Percentiles rank a stretch among this genome's conserved stretches.
These are phyloP conservation scores for Canna indica DNA, from an alignment of 176 grass and related monocot genomes.

Conservation along the genomic window DNA sequence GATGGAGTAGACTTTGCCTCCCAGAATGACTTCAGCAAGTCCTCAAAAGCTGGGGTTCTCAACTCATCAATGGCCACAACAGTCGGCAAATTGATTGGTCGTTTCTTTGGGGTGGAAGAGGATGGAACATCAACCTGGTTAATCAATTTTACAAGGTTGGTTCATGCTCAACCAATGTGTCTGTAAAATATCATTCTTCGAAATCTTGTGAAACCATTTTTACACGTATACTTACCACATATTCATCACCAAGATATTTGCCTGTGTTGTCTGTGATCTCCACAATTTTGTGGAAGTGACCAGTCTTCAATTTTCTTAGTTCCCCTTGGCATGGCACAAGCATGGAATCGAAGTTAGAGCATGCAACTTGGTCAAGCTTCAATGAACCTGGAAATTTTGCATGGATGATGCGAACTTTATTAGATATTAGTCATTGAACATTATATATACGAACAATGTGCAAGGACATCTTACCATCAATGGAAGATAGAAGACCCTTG, in stretches of 20 bases:
- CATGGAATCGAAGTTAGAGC: slow-evolving; percentile 30
- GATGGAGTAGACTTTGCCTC: slow-evolving; percentile 28
- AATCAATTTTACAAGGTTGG: background rate
- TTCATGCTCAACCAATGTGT: background rate
- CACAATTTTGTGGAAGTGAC: slow-evolving; percentile 37
- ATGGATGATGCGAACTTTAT: background rate
- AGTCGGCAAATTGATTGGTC: slow-evolving; percentile 37
- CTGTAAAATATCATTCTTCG: background rate
- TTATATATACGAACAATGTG: background rate
- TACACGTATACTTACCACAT: slow-evolving; percentile 31
- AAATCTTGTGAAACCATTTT: too few relatives aligned
- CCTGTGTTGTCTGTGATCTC: slow-evolving; percentile 36
- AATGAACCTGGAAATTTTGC: slow-evolving; percentile 23
- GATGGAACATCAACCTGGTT: slow-evolving; percentile 58
- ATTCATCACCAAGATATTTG: slow-evolving; percentile 44
- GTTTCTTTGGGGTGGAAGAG: slow-evolving; percentile 49
- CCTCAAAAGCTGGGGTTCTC: slow-evolving; percentile 41
- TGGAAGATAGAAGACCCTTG: slow-evolving; percentile 38
- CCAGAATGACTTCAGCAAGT: slow-evolving; percentile 50
- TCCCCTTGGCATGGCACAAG: slow-evolving; percentile 23
- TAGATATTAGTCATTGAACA: background rate
- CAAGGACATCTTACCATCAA: slow-evolving; percentile 32
- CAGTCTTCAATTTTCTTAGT: slow-evolving; percentile 34
- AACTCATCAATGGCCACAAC: slow-evolving; percentile 40
- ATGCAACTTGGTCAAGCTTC: slow-evolving; percentile 33